These are phyloP conservation scores for Fraxinus greggii DNA, from an alignment of 305 asterid species.

Conservation along the genomic window DNA sequence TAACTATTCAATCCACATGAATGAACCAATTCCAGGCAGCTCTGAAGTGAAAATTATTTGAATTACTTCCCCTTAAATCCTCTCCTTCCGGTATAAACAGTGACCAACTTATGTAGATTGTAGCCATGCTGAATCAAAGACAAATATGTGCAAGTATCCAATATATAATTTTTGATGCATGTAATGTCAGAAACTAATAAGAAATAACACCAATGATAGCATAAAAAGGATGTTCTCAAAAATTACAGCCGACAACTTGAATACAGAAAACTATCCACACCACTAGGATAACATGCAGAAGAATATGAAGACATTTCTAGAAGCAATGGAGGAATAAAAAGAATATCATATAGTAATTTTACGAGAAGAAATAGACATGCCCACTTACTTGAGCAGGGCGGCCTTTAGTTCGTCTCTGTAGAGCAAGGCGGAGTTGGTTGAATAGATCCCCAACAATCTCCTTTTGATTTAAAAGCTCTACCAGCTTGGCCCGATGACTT, in stretches of 20 bases:
- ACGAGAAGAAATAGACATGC: background rate
- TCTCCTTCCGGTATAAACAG: background rate
- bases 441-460: conserved; percentile 91
- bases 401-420: conserved; percentile 69
- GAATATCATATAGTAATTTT: background rate
- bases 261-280: background rate
- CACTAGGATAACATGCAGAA: background rate
- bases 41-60: background rate
- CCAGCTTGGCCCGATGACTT: conserved; percentile 58
- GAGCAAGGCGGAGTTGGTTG: conserved; percentile 90
- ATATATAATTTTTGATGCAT: background rate
- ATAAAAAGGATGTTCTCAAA: background rate
- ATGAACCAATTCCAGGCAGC: background rate
- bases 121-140: background rate
- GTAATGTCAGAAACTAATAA: background rate
- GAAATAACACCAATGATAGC: background rate
- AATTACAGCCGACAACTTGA: background rate
- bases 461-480: conserved; percentile 82
- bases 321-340: conserved; percentile 9
- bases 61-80: background rate
- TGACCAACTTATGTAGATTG: background rate
- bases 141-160: background rate
- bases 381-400: conserved; percentile 87
- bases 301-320: conserved; percentile 5
- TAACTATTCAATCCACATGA: background rate